Percentiles rank a stretch among this genome's conserved stretches.
These are phyloP conservation scores for Hypericum perforatum DNA, from an alignment of 345 rosid species.

Conservation along the genomic window DNA sequence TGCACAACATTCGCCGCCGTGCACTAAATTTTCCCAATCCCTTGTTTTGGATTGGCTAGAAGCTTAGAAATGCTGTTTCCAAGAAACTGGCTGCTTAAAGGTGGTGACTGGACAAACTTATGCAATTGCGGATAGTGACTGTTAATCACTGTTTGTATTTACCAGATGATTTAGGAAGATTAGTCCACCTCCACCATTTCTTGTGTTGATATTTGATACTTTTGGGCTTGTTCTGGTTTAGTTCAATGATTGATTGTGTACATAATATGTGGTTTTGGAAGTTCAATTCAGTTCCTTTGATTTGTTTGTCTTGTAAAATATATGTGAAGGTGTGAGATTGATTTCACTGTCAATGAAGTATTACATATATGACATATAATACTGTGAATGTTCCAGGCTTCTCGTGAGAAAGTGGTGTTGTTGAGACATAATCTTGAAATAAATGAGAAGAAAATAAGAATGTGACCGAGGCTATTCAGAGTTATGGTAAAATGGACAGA, in stretches of 20 bases:
- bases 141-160: too few species aligned
- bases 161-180: too few species aligned
- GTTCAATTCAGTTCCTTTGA: neutral
- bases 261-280: neutral
- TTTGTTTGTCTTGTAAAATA: constrained; percentile 2
- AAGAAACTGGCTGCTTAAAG: too few species aligned
- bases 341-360: constrained; percentile 10
- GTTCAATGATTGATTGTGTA: neutral
- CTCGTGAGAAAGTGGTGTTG: constrained; percentile 20
- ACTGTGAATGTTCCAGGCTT: constrained; percentile 29
- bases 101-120: too few species aligned
- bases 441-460: constrained; percentile 42
- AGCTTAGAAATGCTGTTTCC: too few species aligned
- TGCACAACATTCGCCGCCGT: too few species aligned
- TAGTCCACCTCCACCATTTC: too few species aligned
- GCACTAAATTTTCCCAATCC: too few species aligned
- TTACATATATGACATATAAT: constrained; percentile 6
- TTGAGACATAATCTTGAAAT: constrained; percentile 41
- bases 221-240: too few species aligned
- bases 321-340: neutral
- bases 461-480: constrained; percentile 30
- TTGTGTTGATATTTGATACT: too few species aligned
- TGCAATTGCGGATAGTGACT: too few species aligned
- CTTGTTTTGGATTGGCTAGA: too few species aligned
- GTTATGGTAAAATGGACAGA: constrained; percentile 35